Percentiles rank a stretch among this genome's conserved stretches.
phyloP scores from a whole-genome alignment of 1,284 basidiomycete species.

The Xanthoconium separans region DNA sequence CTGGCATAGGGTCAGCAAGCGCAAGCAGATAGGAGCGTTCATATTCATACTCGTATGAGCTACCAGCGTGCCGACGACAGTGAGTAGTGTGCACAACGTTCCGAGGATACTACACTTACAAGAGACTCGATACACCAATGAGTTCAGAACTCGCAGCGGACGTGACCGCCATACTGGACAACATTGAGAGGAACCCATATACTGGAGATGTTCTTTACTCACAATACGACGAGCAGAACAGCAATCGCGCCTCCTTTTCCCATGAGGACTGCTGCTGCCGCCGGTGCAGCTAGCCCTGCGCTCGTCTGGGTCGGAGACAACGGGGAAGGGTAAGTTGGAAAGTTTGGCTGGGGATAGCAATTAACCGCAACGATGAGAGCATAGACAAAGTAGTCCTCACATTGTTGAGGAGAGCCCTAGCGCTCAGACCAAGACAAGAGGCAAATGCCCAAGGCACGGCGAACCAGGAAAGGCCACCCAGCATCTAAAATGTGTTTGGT shows the following conservation, averaged over 20 bases:
- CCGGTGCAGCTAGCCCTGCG: slow-evolving; percentile 53
- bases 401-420: slow-evolving; percentile 48
- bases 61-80: slow-evolving; percentile 6
- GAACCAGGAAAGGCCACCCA: slow-evolving; percentile 61
- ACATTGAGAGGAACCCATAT: slow-evolving; percentile 3
- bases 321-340: slow-evolving; percentile 53
- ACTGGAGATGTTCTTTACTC: slow-evolving; percentile 15
- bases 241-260: slow-evolving; percentile 52
- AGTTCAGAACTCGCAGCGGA: slow-evolving; percentile 60
- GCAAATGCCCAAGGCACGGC: slow-evolving; percentile 60
- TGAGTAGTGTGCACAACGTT: slow-evolving; percentile 3
- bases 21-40: neutral
- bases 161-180: slow-evolving; percentile 52
- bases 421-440: slow-evolving; percentile 55
- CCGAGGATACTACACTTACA: slow-evolving; percentile 35
- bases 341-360: slow-evolving; percentile 37
- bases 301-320: slow-evolving; percentile 49
- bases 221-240: slow-evolving; percentile 54
- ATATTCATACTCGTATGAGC: slow-evolving; percentile 41
- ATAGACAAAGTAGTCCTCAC: slow-evolving; percentile 22
- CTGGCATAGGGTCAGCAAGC: slow-evolving; percentile 7
- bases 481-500: slow-evolving; percentile 37
- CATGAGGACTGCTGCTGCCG: slow-evolving; percentile 50
- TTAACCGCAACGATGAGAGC: neutral
- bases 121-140: slow-evolving; percentile 57